Evolutionary conservation across 768 basidiomycete species (phyloP), one percentile per base, ranked within the genome.

Genomic region (Sarcomyxa edulis): DNA sequence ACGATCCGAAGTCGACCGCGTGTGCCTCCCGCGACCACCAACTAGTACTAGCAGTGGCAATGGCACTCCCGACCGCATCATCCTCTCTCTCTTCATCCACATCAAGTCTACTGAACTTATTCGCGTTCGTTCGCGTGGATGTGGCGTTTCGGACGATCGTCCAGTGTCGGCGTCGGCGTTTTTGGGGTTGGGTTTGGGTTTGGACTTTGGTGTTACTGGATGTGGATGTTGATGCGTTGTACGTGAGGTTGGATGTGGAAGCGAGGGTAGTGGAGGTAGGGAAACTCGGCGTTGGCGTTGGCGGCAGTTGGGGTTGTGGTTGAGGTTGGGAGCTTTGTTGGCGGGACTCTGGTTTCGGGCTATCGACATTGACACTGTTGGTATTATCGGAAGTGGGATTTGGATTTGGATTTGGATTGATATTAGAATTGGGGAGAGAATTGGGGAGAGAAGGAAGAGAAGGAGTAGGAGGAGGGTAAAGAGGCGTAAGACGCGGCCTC

Each of bases 1-100:
- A 78, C 15, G 75, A 69, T 2, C 84, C 85, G 48, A 70, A 84
- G 51, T 88, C 85, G 0, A 64, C 50, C 2, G 74, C 58, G 22
- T 71, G 72, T 0, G 71, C 63, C 27, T 79, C 78, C 10, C 78
- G 73, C 3, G 73, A 64, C 5, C 50, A n/a, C n/a, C n/a, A n/a
- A n/a, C 53, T 40, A 73, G 72, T 33, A 33, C 32, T n/a, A n/a
- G n/a, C 68, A 72, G 74, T 25, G n/a, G 60, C 46, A 1, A 72
- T 61, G 6, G 55, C 47, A 7, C 64, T 35, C 10, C 14, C 55
- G 5, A 54, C 56, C 0, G 51, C 53, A 16, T 70, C 65, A 3
- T 71, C 66, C 0, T 78, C n/a, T n/a, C n/a, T n/a, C n/a, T n/a
- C 78, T 47, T 62, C 69, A n/a, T 78, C 69, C 51, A 31, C 32